A percentile compares a stretch with the other conserved stretches of the same genome.
Conservation (phyloP, 2,329 filamentous ascomycete species). For the Didymella exigua region DNA sequence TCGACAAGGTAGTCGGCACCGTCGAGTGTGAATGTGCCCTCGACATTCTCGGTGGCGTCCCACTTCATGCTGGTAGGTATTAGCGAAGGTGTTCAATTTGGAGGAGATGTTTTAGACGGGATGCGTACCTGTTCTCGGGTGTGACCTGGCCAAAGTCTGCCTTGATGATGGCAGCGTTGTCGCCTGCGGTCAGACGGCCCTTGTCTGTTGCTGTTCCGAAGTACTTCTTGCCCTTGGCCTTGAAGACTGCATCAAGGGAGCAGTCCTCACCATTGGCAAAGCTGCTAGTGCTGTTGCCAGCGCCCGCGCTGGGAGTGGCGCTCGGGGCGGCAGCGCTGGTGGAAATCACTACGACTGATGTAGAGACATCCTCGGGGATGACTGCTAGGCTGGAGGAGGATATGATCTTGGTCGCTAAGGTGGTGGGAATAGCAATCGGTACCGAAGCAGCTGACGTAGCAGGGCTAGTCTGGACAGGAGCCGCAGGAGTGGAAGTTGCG, state of each 20-base stretch:
- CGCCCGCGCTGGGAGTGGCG: slow-evolving; percentile 13
- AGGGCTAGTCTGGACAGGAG: background rate
- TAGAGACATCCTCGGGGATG: slow-evolving; percentile 3
- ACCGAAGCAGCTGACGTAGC: slow-evolving; percentile 8
- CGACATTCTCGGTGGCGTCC: slow-evolving; percentile 60
- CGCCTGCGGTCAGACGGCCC: slow-evolving; percentile 55
- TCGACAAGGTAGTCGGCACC: slow-evolving; percentile 44
- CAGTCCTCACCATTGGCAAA: slow-evolving; percentile 31
- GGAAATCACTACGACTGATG: slow-evolving; percentile 5
- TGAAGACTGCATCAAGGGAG: slow-evolving; percentile 60
- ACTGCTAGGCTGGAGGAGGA: slow-evolving; percentile 8
- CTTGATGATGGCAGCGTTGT: slow-evolving; percentile 61
- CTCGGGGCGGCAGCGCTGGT: slow-evolving; percentile 15
- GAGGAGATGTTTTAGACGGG: background rate
- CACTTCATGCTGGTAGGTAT: slow-evolving; percentile 64
- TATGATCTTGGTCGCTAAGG: slow-evolving; percentile 4
- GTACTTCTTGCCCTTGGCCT: slow-evolving; percentile 69
- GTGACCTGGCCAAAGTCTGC: slow-evolving; percentile 69
- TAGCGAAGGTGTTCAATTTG: background rate
- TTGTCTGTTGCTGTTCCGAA: slow-evolving; percentile 65
- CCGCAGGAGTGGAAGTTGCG: background rate
- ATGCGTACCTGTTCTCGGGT: slow-evolving; percentile 60
- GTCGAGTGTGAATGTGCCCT: slow-evolving; percentile 61
- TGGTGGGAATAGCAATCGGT: slow-evolving; percentile 8
- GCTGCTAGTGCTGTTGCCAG: slow-evolving; percentile 9